phyloP scores from a whole-genome alignment of 2,329 filamentous ascomycete genomes.

The Calonectria hongkongensis region DNA sequence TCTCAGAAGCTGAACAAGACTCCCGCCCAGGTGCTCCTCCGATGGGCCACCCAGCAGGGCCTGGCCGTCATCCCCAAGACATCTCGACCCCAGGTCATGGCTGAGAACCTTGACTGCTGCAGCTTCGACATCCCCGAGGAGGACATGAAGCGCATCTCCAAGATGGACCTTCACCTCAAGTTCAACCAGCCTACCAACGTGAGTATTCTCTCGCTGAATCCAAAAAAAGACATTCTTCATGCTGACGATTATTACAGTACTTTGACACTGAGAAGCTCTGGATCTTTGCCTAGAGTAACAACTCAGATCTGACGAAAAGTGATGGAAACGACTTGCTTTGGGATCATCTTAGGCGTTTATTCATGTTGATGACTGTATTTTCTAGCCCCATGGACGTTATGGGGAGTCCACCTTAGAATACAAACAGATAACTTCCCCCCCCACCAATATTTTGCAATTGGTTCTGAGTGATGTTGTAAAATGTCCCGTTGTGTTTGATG shows the following conservation, averaged over 20 bases:
- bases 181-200: conserved; percentile 87
- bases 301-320: conserved; percentile 43
- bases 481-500: background rate
- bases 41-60: conserved; percentile 90
- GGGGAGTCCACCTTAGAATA: conserved; percentile 49
- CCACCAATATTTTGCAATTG: background rate
- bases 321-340: conserved; percentile 51
- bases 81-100: conserved; percentile 71
- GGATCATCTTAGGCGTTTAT: conserved; percentile 53
- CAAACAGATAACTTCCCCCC: conserved; percentile 48
- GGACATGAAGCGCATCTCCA: conserved; percentile 81
- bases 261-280: conserved; percentile 74
- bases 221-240: background rate
- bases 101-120: conserved; percentile 80
- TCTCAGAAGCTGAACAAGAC: conserved; percentile 83
- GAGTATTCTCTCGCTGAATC: conserved; percentile 59
- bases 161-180: conserved; percentile 79
- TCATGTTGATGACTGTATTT: conserved; percentile 49
- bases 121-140: conserved; percentile 79
- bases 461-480: conserved; percentile 16
- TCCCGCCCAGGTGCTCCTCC: conserved; percentile 86
- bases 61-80: conserved; percentile 90
- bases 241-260: conserved; percentile 65
- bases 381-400: conserved; percentile 48
- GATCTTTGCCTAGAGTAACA: conserved; percentile 71